A percentile compares a stretch with the other conserved stretches of the same genome.
Conservation (phyloP, 2,329 filamentous ascomycete species). For the Fusarium pseudonygamai region DNA sequence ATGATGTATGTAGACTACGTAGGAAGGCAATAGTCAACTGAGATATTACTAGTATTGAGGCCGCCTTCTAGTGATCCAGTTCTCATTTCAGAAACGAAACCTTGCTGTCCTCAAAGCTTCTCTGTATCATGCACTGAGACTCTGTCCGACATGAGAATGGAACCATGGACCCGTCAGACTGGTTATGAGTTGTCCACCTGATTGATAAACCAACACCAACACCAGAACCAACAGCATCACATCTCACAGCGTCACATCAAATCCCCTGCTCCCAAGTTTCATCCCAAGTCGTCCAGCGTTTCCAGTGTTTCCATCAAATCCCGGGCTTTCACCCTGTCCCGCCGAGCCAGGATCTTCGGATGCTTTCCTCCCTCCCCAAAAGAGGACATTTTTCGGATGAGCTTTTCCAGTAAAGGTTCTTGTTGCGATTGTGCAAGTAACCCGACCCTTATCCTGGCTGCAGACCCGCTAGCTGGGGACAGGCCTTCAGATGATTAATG, state of each 20-base stretch:
- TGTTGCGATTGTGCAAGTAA: conserved; percentile 11
- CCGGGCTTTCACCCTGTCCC: background rate
- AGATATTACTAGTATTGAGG: conserved; percentile 6
- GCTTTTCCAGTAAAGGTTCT: conserved; percentile 22
- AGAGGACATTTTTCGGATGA: conserved; percentile 17
- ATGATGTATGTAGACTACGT: background rate
- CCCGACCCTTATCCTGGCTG: conserved; percentile 1
- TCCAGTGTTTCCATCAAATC: conserved; percentile 21
- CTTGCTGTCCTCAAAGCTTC: background rate
- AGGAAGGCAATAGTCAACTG: conserved; percentile 1
- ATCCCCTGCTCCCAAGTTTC: conserved; percentile 21
- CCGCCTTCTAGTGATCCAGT: background rate
- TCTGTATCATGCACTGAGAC: background rate
- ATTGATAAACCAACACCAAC: conserved; percentile 1
- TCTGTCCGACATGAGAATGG: conserved; percentile 5
- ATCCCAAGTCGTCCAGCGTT: conserved; percentile 32
- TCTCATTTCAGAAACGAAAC: background rate
- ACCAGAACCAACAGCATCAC: background rate
- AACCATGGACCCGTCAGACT: conserved; percentile 14
- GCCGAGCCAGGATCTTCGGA: conserved; percentile 23
- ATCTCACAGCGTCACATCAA: conserved; percentile 3
- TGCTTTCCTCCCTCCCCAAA: conserved; percentile 23
- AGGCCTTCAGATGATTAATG: background rate
- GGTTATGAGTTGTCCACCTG: conserved; percentile 1
- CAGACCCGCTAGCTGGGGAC: conserved; percentile 14